Evolutionary conservation across 2,329 filamentous ascomycete genomes (phyloP).

Genomic region (Aspergillus nomiae): DNA sequence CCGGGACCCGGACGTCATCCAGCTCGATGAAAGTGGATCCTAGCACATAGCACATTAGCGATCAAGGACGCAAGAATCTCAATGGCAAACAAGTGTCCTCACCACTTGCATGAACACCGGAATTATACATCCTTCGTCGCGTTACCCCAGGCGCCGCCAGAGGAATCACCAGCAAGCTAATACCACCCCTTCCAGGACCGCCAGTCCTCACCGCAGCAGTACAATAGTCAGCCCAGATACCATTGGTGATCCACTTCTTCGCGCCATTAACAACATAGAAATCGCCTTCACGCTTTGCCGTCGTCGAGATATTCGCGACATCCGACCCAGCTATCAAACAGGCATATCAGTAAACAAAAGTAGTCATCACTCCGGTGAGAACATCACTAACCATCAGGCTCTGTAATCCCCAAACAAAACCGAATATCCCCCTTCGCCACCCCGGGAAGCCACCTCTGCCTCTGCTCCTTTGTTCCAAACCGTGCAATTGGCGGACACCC

Average conservation of each 20-base stretch:
- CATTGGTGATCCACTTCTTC: conserved; percentile 71
- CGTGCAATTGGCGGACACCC: conserved; percentile 66
- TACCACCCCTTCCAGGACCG: conserved; percentile 59
- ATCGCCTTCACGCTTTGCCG: conserved; percentile 54
- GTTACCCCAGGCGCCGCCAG: conserved; percentile 64
- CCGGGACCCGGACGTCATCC: conserved; percentile 71
- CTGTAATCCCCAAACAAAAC: conserved; percentile 67
- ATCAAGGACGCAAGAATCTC: background rate
- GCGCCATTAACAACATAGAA: conserved; percentile 65
- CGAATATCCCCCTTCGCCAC: conserved; percentile 61
- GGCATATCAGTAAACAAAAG: conserved; percentile 9
- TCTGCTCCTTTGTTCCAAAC: conserved; percentile 63
- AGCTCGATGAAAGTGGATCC: conserved; percentile 67
- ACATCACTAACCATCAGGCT: conserved; percentile 55
- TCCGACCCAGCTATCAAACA: conserved; percentile 57
- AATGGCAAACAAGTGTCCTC: conserved; percentile 16
- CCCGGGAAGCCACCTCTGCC: conserved; percentile 59
- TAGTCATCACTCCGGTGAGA: background rate
- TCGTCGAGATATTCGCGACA: conserved; percentile 65
- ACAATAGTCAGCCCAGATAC: conserved; percentile 61
- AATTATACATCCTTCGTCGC: conserved; percentile 57
- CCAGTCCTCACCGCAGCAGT: conserved; percentile 63
- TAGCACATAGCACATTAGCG: conserved; percentile 1
- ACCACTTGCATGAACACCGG: conserved; percentile 67
- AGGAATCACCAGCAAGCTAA: conserved; percentile 68